Base-by-base conservation (phyloP, 768 basidiomycete species). In the Leccinum boreale region DNA sequence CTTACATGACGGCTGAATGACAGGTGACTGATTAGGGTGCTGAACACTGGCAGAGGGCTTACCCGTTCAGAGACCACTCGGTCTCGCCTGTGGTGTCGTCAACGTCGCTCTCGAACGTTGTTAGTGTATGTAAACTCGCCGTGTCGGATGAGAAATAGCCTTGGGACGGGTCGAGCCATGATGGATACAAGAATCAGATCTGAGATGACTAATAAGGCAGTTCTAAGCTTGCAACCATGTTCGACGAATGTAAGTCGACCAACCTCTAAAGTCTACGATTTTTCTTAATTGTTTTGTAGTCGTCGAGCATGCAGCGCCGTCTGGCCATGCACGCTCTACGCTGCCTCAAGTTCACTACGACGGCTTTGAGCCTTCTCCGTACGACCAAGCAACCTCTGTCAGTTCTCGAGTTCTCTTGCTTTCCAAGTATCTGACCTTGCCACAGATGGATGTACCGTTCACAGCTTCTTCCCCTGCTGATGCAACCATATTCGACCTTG, bases 1-100 rank as follows among this genome's bases (percentile, higher is more conserved):
- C 82, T 15, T 68, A 86, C 87, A 70, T 88, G 87, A 60, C 87
- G 82, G 64, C 87, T 88, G 60, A 50, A 23, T 21, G 12, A 44
- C 42, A 52, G 54, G 39, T 46, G 51, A 35, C 10, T 28, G 26
- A 24, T 39, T 1, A 5, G 50, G 29, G 9, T 1, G 21, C 17
- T 4, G 15, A 52, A 33, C 49, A 46, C 31, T 33, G 31, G 9
- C 35, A 21, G 33, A 52, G 26, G 55, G 15, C 83, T 70, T 56
- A 87, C 84, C 93, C 94, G 64, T 89, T 94, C 46, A 88, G 66
- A 17, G 91, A 92, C 94, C 94, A 98, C 70, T 95, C 94, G 2
- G 95, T 98, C 77, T 97, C 90, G 31, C 93, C 90, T 92, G 54
- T 11, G 21, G 19, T 0, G 15, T 36, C 3, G 56, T 70, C 52